Conservation (phyloP, 129 eudicot species). For the Erigeron canadensis region DNA sequence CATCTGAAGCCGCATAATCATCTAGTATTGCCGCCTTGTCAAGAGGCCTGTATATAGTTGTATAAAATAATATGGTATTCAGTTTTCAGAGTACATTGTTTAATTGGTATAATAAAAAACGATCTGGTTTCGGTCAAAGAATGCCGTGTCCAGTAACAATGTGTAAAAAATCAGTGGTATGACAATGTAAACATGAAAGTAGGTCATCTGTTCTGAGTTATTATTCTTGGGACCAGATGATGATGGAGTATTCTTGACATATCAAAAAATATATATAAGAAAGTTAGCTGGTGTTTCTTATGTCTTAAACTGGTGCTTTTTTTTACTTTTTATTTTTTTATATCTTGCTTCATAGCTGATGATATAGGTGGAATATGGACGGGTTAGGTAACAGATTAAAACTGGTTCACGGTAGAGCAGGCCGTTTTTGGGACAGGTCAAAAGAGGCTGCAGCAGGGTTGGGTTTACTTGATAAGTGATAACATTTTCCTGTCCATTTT, state of each 20-base stretch:
- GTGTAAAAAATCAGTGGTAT: background rate
- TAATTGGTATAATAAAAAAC: background rate
- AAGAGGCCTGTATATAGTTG: conserved; percentile 49
- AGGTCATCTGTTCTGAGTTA: background rate
- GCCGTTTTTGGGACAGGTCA: background rate
- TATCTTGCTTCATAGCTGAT: too few relatives aligned
- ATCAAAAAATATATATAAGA: background rate
- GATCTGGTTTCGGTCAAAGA: background rate
- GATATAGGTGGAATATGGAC: background rate
- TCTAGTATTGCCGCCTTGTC: conserved; percentile 88
- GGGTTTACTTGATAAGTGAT: background rate
- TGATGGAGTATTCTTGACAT: background rate
- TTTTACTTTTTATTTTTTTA: too few relatives aligned
- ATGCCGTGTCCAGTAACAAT: background rate
- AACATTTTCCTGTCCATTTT: background rate
- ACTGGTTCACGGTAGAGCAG: background rate
- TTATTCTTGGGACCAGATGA: background rate
- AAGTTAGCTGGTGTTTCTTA: background rate
- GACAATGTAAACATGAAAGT: background rate
- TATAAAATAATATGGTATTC: conserved; percentile 4
- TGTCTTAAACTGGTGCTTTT: background rate
- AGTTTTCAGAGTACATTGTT: background rate
- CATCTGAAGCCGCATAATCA: conserved; percentile 39
- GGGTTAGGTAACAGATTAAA: background rate
- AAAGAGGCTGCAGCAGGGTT: background rate